Conservation (phyloP, 768 basidiomycete genomes). For the Guyanaporus albipodus region DNA sequence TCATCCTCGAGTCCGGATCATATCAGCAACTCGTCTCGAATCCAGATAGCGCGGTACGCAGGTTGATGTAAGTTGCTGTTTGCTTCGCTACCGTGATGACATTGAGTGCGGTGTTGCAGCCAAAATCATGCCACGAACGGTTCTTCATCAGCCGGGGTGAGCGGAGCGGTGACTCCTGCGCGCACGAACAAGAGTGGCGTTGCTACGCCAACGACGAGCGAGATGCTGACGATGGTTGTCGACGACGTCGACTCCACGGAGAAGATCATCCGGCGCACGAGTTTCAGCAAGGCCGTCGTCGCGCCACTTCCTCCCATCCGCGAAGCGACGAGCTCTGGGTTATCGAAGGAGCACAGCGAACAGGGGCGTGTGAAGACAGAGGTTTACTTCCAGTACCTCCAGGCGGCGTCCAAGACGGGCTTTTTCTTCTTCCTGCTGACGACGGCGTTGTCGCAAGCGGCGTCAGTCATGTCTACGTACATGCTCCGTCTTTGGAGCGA, state of each 20-base stretch:
- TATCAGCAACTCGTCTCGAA: conserved; percentile 59
- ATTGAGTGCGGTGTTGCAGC: conserved; percentile 21
- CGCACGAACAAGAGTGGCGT: conserved; percentile 24
- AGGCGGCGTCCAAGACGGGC: conserved; percentile 72
- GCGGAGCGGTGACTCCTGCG: conserved; percentile 48
- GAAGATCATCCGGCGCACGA: conserved; percentile 53
- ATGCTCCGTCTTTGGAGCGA: conserved; percentile 83
- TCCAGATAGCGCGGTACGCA: conserved; percentile 61
- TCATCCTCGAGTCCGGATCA: conserved; percentile 72
- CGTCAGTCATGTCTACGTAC: conserved; percentile 56
- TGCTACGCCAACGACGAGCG: conserved; percentile 18
- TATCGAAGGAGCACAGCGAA: conserved; percentile 69
- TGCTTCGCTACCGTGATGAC: not conserved
- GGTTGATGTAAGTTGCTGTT: conserved; percentile 60
- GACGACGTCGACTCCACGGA: conserved; percentile 39
- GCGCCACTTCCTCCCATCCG: conserved; percentile 40
- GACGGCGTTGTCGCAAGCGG: conserved; percentile 52
- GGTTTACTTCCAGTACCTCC: conserved; percentile 76
- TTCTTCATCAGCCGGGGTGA: conserved; percentile 39
- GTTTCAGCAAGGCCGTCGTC: conserved; percentile 55
- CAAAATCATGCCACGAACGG: conserved; percentile 44
- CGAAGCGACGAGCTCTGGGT: conserved; percentile 40
- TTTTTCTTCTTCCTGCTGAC: conserved; percentile 62
- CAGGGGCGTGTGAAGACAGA: conserved; percentile 74
- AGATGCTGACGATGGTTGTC: conserved; percentile 18